Evolutionary conservation across 495 filamentous ascomycete species (phyloP).

Genomic region (Immersiella caudata): DNA sequence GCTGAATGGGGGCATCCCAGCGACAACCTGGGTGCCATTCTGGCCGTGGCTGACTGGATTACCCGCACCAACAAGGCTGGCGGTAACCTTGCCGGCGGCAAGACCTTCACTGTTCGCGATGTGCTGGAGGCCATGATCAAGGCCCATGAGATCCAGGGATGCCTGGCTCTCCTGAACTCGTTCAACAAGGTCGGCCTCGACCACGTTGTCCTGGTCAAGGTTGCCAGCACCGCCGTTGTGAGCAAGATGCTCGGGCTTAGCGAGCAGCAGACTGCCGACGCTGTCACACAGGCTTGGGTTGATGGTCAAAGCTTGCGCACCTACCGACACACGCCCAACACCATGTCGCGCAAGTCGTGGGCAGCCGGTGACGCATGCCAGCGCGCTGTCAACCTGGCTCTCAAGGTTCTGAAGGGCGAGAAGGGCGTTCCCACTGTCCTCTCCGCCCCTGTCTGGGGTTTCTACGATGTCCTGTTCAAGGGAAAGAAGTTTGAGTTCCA

Average conservation of each 20-base stretch:
- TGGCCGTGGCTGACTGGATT: constrained; percentile 96
- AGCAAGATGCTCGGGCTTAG: constrained; percentile 89
- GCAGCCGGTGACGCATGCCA: constrained; percentile 97
- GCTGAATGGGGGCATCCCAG: constrained; percentile 99
- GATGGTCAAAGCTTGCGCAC: constrained; percentile 95
- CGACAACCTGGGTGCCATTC: constrained; percentile 93
- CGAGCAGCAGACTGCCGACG: constrained; percentile 90
- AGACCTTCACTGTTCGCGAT: constrained; percentile 82
- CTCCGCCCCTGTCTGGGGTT: constrained; percentile 92
- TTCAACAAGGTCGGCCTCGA: constrained; percentile 98
- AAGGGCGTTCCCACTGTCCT: constrained; percentile 89
- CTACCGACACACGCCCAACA: constrained; percentile 96
- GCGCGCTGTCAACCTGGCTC: constrained; percentile 87
- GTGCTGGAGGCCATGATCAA: constrained; percentile 99
- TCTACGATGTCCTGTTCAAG: constrained; percentile 98
- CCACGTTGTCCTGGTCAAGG: constrained; percentile 97
- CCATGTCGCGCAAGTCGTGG: constrained; percentile 99
- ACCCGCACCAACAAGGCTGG: constrained; percentile 93
- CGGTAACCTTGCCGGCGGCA: constrained; percentile 82
- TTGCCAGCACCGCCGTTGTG: constrained; percentile 91
- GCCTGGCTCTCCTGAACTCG: constrained; percentile 93
- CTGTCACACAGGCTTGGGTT: constrained; percentile 94
- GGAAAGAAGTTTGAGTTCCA: constrained; percentile 95
- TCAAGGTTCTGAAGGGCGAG: constrained; percentile 93
- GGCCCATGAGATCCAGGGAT: constrained; percentile 98